These are phyloP conservation scores for Bullera alba DNA, from an alignment of 768 basidiomycete species.

Conservation along the genomic window DNA sequence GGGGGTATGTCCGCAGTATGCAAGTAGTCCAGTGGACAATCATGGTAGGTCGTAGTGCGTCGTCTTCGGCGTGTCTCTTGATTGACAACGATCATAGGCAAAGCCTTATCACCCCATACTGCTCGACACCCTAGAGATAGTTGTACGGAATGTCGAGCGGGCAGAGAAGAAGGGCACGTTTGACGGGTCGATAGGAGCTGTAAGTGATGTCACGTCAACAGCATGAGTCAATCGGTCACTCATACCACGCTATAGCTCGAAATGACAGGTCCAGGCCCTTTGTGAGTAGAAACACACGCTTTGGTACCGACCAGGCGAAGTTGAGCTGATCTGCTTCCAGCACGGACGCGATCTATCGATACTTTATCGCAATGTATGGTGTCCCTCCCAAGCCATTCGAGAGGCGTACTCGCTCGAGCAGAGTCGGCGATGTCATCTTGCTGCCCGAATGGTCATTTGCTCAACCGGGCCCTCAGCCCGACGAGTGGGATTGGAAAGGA, in stretches of 20 bases:
- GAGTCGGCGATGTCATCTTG: not conserved
- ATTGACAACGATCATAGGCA: constrained; percentile 1
- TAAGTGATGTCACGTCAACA: not conserved
- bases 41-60: constrained; percentile 1
- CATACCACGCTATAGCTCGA: no score
- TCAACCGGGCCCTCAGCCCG: constrained; percentile 3
- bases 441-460: constrained; percentile 8
- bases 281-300: no score
- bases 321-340: no score
- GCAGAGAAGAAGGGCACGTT: not conserved
- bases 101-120: constrained; percentile 11
- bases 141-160: not conserved
- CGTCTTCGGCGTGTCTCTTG: no score
- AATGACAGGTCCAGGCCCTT: constrained; percentile 14
- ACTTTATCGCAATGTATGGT: constrained; percentile 11
- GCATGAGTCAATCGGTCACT: not conserved
- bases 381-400: constrained; percentile 3
- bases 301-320: no score
- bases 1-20: constrained; percentile 5
- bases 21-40: constrained; percentile 18
- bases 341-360: constrained; percentile 12
- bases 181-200: constrained; percentile 1
- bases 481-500: constrained; percentile 3
- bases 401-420: no score
- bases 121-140: constrained; percentile 13